Base-by-base conservation (phyloP, 2,329 filamentous ascomycete species). In the Phoma sp. region DNA sequence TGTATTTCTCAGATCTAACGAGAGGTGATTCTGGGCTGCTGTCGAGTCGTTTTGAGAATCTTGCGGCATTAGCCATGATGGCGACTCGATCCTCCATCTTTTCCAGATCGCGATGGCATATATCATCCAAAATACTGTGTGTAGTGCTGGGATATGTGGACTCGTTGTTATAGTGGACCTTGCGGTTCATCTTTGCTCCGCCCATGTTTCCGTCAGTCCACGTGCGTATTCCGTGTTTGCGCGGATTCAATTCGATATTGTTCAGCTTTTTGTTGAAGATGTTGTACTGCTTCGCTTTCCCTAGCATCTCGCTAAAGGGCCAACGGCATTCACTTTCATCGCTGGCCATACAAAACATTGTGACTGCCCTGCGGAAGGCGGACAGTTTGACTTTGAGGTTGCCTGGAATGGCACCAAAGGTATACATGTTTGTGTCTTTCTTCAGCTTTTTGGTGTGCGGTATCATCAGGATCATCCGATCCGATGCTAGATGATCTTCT, bases 251-350 rank as follows among this genome's bases (percentile, higher is more conserved):
- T 22, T 15, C 25, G 3, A 6, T 31, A 1, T 25, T 44, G 24
- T 51, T 32, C 12, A 35, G 22, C 19, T 24, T 48, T 36, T 54
- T 57, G 39, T 63, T 63, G 35, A 35, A 66, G 19, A 65, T 61
- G 15, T 63, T 64, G 52, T 68, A 68, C 37, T 66, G 62, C 49
- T 62, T 65, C 6, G 50, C 47, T 36, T 62, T 66, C 22, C 37
- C 33, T 22, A 68, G 25, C 2, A 66, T 61, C 19, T 63, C 55
- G 1, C 25, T 50, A 15, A 41, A 21, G 3, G 57, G 53, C 60
- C 51, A 53, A 7, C 38, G 39, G 2, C 24, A 12, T 9, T 39
- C 17, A 19, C 31, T 33, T n/a, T 58, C 46, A 6, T 25, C 10
- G 22, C 32, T 55, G 15, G 64, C 61, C 27, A 62, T 15, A 21